These are phyloP conservation scores for Wickerhamiella shivajii DNA, from an alignment of 805 yeast species.

Conservation along the genomic window DNA sequence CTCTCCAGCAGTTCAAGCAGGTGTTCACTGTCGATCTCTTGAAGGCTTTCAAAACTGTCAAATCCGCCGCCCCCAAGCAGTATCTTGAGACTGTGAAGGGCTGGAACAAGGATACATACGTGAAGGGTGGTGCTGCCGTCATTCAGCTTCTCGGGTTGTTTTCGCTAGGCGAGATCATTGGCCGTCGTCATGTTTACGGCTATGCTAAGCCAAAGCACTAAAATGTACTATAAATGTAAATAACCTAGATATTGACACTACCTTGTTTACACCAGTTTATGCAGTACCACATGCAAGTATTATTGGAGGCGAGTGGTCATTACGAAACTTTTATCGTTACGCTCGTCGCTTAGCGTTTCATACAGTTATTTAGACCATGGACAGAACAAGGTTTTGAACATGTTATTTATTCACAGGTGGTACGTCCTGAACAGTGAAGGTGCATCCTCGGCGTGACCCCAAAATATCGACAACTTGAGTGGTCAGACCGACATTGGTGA, in stretches of 20 bases:
- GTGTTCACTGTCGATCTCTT: constrained; percentile 44
- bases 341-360: too few relatives aligned
- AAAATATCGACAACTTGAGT: too few relatives aligned
- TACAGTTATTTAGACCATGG: too few relatives aligned
- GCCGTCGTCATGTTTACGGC: constrained; percentile 88
- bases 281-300: too few relatives aligned
- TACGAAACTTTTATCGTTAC: background rate
- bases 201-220: constrained; percentile 8
- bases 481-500: too few relatives aligned
- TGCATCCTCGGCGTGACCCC: too few relatives aligned
- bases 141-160: constrained; percentile 82
- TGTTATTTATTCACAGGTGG: too few relatives aligned
- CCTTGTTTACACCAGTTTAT: too few relatives aligned
- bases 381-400: too few relatives aligned
- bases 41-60: constrained; percentile 10
- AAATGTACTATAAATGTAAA: background rate
- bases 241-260: too few relatives aligned
- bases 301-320: background rate
- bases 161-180: constrained; percentile 89
- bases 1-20: constrained; percentile 56
- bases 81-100: constrained; percentile 32
- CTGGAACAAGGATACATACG: constrained; percentile 40
- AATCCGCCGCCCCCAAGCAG: constrained; percentile 45
- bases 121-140: constrained; percentile 59
- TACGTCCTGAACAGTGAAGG: too few relatives aligned